A percentile compares a stretch with the other conserved stretches of the same genome.
These are phyloP conservation scores for Eimeria tenella DNA, from an alignment of 169 alveolate genomes.

Conservation along the genomic window DNA sequence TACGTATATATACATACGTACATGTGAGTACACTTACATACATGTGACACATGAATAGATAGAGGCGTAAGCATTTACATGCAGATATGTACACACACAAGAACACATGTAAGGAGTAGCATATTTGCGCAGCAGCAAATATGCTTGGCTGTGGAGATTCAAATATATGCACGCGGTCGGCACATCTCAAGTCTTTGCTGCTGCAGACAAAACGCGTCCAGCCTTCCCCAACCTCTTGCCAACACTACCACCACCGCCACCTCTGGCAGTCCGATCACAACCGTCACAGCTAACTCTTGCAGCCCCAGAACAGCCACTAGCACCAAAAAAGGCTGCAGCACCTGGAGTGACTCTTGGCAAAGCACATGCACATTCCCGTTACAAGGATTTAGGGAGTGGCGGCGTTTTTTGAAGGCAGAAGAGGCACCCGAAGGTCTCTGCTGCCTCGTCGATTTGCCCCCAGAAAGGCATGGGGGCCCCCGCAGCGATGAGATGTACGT, in stretches of 20 bases:
- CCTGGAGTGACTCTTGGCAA: neutral
- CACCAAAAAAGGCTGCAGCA: neutral
- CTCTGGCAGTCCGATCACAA: too few species aligned
- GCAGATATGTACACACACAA: neutral
- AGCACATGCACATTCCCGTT: neutral
- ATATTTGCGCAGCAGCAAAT: neutral
- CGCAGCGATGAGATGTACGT: conserved; percentile 28
- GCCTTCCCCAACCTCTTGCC: neutral
- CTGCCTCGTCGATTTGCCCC: conserved; percentile 2
- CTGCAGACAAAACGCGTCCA: too few species aligned
- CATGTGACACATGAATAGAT: neutral
- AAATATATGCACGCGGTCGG: too few species aligned
- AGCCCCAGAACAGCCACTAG: too few species aligned
- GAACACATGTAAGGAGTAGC: neutral
- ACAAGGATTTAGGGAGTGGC: neutral
- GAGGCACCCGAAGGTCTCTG: neutral
- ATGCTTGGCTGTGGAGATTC: neutral
- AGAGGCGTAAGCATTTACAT: neutral
- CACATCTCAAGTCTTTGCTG: too few species aligned
- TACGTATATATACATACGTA: neutral
- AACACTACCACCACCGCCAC: neutral
- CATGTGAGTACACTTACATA: too few species aligned
- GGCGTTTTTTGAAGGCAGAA: neutral
- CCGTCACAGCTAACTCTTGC: too few species aligned
- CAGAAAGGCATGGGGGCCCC: conserved; percentile 8